Evolutionary conservation across 192 early-diverging fungal genomes (phyloP), one percentile per base, ranked within the genome.

Genomic region (Allomyces javanicus): DNA sequence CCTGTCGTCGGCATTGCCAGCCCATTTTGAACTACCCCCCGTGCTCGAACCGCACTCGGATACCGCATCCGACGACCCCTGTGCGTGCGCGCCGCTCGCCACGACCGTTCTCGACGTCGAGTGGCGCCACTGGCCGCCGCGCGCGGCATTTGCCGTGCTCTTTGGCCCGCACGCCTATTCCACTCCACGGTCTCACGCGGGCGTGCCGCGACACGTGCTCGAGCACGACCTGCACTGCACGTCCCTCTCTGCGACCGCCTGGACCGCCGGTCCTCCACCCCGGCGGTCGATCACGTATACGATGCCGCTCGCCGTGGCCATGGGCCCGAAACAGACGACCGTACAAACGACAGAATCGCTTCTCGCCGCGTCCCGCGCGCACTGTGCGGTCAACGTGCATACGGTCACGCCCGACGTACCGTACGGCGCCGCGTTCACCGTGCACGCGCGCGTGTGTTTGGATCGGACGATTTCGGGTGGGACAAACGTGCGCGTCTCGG

Each of bases 351-450:
- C 75, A 33, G 72, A 74, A 1, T 66, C 70, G 45, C 69, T 78
- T 26, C 63, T 69, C 40, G 10, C 19, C 11, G 64, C 40, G 44
- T 73, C 76, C 63, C 76, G 76, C 70, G 70, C 61, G 25, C 14
- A 25, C 9, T 68, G 69, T 2, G 72, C 78, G 17, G 63, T 78
- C 24, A 68, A 76, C 1, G 79, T 76, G 65, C 70, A 74, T 17
- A 68, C 72, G 24, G 77, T 74, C 10, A 80, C 79, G 43, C 76
- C 76, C 1, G 76, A 76, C 63, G 70, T 80, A 3, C 79, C 79
- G 1, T 76, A 73, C 19, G 79, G 79, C 1, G 71, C 73, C 14
- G 63, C 74, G 55, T 80, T 80, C 63, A 73, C 69, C 25, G 72
- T 75, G 23, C 76, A 80, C 63, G 72, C 77, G 67, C 68, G 76